Base-by-base conservation (phyloP, 495 filamentous ascomycete genomes). In the Aspergillus ostianus region DNA sequence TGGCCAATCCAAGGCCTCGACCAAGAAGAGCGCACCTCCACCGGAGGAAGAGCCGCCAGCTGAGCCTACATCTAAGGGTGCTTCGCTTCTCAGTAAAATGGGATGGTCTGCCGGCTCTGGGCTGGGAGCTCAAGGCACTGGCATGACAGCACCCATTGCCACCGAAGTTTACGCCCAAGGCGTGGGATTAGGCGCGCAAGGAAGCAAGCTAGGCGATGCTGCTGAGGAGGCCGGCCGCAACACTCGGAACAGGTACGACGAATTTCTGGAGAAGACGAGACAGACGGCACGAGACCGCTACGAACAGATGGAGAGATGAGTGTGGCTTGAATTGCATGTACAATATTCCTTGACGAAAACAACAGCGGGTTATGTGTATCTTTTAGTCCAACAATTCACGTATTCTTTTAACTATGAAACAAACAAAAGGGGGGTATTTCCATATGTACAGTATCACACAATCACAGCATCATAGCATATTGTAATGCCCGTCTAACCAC, bases 41-140 rank as follows among this genome's bases (percentile, higher is more conserved):
- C 57, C 68, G 21, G 64, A 74, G 19, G 68, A 75, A 15, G 68
- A 73, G 15, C 60, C 66, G 53, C 69, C 76, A 1, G 73, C 75
- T 19, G 80, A 82, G 57, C 59, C 67, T 6, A 73, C 71, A 1
- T 93, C 90, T n/a, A 96, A 93, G 75, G 93, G 92, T 23, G 89
- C 90, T 6, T 85, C 88, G 0, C 76, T 97, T 32, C 82, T 97
- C 7, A 86, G 88, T 52, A 96, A 96, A 76, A 95, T 96, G 90
- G 92, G 92, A 17, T 96, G 90, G 90, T 86, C 81, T 13, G 84
- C 84, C 3, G 92, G 92, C 0, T 81, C 86, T 57, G 93, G 93
- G 2, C 77, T 97, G 19, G 93, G 93, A 47, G 90, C 88, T 3
- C 83, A 88, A 63, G 90, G 92, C 0, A 85, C 86, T 1, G 93